Evolutionary conservation across 2,329 filamentous ascomycete species (phyloP).

Genomic region (Nigrospora osmanthi): DNA sequence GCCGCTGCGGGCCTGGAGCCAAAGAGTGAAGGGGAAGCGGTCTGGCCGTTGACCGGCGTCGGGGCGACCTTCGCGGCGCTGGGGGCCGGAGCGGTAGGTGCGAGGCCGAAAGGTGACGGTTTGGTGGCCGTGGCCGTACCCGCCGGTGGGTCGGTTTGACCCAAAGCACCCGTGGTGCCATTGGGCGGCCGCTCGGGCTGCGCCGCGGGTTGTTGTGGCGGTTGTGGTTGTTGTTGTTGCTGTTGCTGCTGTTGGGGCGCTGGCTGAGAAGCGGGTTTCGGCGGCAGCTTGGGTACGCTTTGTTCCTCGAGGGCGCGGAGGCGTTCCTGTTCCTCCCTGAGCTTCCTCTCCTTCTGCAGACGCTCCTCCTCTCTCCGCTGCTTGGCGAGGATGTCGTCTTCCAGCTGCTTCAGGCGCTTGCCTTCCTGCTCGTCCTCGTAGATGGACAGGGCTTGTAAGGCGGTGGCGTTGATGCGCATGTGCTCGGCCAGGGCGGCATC

Average conservation of each 20-base stretch:
- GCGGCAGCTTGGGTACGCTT: slow-evolving; percentile 34
- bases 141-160: not conserved
- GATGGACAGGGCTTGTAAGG: slow-evolving; percentile 38
- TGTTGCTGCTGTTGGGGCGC: slow-evolving; percentile 14
- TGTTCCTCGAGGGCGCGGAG: slow-evolving; percentile 39
- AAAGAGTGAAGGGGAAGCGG: not conserved
- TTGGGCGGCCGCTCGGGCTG: slow-evolving; percentile 5
- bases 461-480: slow-evolving; percentile 50
- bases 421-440: slow-evolving; percentile 36
- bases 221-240: slow-evolving; percentile 1
- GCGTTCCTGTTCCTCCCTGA: slow-evolving; percentile 38
- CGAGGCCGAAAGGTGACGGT: not conserved
- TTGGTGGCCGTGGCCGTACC: not conserved
- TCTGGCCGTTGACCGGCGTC: too few species aligned
- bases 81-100: not conserved
- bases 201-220: slow-evolving; percentile 5
- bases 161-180: not conserved
- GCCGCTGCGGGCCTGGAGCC: not conserved
- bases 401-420: slow-evolving; percentile 18
- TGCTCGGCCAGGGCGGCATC: slow-evolving; percentile 59
- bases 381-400: slow-evolving; percentile 31
- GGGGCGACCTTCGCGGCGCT: too few species aligned
- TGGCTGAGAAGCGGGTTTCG: slow-evolving; percentile 15
- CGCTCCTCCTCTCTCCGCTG: slow-evolving; percentile 39
- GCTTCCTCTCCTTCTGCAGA: slow-evolving; percentile 32